Evolutionary conservation across 2,329 filamentous ascomycete species (phyloP).

Genomic region (Trichoderma aggressivum): DNA sequence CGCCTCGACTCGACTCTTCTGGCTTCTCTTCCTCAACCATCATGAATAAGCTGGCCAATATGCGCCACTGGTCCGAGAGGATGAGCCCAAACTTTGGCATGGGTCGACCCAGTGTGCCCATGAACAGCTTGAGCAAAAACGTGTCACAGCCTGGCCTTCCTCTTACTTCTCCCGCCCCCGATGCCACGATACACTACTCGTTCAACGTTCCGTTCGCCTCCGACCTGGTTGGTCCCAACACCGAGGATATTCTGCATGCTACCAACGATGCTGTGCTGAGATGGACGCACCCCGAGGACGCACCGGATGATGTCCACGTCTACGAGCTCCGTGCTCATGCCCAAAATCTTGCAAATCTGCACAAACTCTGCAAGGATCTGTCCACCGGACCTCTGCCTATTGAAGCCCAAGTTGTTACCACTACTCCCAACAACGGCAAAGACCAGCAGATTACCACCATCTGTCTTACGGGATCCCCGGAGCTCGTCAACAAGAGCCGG

Average conservation of each 20-base stretch:
- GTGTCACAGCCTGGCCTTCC: conserved; percentile 50
- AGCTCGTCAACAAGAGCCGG: conserved; percentile 84
- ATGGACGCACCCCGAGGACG: conserved; percentile 90
- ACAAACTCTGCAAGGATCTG: conserved; percentile 77
- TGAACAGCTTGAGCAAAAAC: conserved; percentile 55
- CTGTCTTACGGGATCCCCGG: conserved; percentile 82
- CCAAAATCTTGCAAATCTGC: conserved; percentile 77
- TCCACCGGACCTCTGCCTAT: conserved; percentile 67
- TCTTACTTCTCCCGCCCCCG: conserved; percentile 65
- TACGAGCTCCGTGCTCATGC: conserved; percentile 90
- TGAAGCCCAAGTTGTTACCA: conserved; percentile 79
- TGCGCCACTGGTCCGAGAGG: conserved; percentile 69
- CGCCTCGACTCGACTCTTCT: not conserved
- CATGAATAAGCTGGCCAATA: conserved; percentile 70
- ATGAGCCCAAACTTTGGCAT: conserved; percentile 67
- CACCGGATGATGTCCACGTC: conserved; percentile 77
- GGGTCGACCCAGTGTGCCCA: conserved; percentile 56
- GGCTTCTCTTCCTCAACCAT: conserved; percentile 33
- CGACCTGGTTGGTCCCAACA: conserved; percentile 85
- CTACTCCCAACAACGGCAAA: conserved; percentile 69
- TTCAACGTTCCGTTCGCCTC: conserved; percentile 98
- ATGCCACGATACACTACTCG: conserved; percentile 81
- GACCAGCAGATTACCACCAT: conserved; percentile 77
- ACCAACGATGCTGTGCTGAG: conserved; percentile 81
- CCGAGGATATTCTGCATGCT: conserved; percentile 91